Base-by-base conservation (phyloP, 331 rosid species). In the Malus hybrid region DNA sequence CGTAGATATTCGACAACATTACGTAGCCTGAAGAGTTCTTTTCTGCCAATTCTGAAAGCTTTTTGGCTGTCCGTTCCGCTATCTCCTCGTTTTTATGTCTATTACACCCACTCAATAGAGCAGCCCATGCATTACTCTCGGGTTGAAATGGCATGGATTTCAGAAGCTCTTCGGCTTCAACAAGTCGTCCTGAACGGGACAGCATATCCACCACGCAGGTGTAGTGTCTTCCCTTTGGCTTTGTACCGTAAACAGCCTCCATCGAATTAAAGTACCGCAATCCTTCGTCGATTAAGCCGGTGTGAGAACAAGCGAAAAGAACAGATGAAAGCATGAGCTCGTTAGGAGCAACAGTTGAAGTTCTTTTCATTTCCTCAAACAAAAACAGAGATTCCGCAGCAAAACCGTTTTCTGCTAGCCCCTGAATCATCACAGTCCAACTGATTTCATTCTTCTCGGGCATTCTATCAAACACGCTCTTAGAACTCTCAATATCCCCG, bases 401-500 rank as follows among this genome's bases (percentile, higher is more conserved):
- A 46, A 50, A 80, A 44, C 80, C 84, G 30, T 64, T 70, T 39
- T 80, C 80, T 73, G 77, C 84, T 44, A 70, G 63, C 48, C 77
- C 77, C 34, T 78, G 74, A 76, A 80, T 81, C 81, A 81, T 76
- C 28, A 64, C 64, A 9, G 80, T 76, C 84, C 84, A 81, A 71
- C 70, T 46, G 14, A 81, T 58, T 64, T 65, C 70, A 34, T 81
- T 78, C 32, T 74, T 71, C 20, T 63, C 65, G 4, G 66, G 63
- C 78, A 81, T 81, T 76, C 64, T 30, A 33, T 81, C 58, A 8
- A 81, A 81, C 44, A 71, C 70, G 61, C 22, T 16, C 55, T 69
- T 78, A 8, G 77, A 78, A 20, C 74, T 71, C 66, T 64, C 64
- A 57, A 65, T 26, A 52, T 75, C 69, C 58, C 84, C 84, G 2